Evolutionary conservation across 1,139 yeast species (phyloP).

Genomic region (Yamadazyma sp.): DNA sequence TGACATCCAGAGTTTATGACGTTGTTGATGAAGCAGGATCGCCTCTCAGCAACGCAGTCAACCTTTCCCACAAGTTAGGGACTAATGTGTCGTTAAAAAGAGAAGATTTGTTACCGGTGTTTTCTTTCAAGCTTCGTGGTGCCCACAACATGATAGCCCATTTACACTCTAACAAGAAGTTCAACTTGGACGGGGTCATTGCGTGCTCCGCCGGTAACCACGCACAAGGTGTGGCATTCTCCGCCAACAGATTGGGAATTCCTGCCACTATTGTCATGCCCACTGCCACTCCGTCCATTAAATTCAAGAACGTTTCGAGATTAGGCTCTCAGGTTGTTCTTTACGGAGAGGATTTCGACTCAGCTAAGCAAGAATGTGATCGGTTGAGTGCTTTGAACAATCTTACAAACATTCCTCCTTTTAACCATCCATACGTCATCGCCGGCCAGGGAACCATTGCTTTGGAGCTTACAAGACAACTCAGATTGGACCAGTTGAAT

Average conservation of each 20-base stretch:
- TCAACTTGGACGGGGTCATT: conserved; percentile 82
- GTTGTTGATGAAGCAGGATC: conserved; percentile 79
- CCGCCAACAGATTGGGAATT: conserved; percentile 79
- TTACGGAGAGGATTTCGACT: conserved; percentile 90
- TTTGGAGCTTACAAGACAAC: conserved; percentile 85
- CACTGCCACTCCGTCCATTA: conserved; percentile 91
- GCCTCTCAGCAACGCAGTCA: conserved; percentile 75
- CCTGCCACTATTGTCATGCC: conserved; percentile 99
- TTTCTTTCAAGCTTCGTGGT: conserved; percentile 93
- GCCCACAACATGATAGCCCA: conserved; percentile 97
- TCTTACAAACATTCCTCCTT: conserved; percentile 89
- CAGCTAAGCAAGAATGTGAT: conserved; percentile 86
- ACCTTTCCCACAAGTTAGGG: conserved; percentile 69
- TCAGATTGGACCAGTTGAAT: conserved; percentile 69
- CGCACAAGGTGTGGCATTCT: conserved; percentile 97
- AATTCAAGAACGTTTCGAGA: conserved; percentile 85
- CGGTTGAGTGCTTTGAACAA: conserved; percentile 69
- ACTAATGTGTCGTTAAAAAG: conserved; percentile 78
- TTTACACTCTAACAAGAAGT: conserved; percentile 54
- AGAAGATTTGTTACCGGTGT: conserved; percentile 92
- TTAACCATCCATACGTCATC: conserved; percentile 95
- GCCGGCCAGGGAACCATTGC: conserved; percentile 99
- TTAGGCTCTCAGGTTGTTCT: conserved; percentile 93
- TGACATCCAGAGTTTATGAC: conserved; percentile 92
- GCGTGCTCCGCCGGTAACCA: conserved; percentile 99